Conservation (phyloP, 2,329 filamentous ascomycete genomes). For the Daldinia sp. region DNA sequence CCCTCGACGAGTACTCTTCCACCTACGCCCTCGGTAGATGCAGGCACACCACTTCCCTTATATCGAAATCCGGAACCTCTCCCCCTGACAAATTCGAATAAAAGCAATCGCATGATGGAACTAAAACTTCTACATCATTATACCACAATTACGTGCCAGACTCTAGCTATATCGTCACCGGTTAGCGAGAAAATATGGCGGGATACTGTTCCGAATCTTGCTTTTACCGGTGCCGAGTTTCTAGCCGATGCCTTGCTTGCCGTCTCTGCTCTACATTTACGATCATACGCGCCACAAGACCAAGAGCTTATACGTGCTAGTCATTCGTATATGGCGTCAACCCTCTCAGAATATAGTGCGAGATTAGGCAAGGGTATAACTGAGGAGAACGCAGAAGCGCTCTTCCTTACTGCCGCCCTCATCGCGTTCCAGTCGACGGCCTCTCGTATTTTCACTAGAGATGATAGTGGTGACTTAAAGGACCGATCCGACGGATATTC, state of each 20-base stretch:
- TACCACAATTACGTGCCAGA: conserved; percentile 67
- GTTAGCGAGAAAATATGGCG: conserved; percentile 66
- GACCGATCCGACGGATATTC: conserved; percentile 58
- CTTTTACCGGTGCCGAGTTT: conserved; percentile 66
- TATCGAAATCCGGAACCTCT: conserved; percentile 49
- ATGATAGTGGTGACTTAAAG: conserved; percentile 55
- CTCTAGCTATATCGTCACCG: conserved; percentile 62
- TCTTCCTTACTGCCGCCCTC: conserved; percentile 69
- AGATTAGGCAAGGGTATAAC: conserved; percentile 65
- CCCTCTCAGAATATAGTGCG: conserved; percentile 66
- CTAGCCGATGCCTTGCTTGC: conserved; percentile 71
- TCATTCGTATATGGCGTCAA: conserved; percentile 71
- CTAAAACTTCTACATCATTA: conserved; percentile 72
- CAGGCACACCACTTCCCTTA: conserved; percentile 48
- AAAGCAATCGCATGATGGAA: conserved; percentile 62
- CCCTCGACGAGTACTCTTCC: conserved; percentile 41
- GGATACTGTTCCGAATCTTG: conserved; percentile 66
- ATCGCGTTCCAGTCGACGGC: conserved; percentile 74
- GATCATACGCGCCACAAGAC: conserved; percentile 65
- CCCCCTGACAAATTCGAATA: conserved; percentile 49
- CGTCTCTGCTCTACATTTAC: conserved; percentile 69
- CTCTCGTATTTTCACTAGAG: conserved; percentile 67
- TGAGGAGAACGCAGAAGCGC: conserved; percentile 66
- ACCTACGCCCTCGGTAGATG: conserved; percentile 36
- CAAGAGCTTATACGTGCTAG: conserved; percentile 67